A percentile compares a stretch with the other conserved stretches of the same genome.
Conservation (phyloP, 2,329 filamentous ascomycete genomes). For the Cryphonectria carpinicola region DNA sequence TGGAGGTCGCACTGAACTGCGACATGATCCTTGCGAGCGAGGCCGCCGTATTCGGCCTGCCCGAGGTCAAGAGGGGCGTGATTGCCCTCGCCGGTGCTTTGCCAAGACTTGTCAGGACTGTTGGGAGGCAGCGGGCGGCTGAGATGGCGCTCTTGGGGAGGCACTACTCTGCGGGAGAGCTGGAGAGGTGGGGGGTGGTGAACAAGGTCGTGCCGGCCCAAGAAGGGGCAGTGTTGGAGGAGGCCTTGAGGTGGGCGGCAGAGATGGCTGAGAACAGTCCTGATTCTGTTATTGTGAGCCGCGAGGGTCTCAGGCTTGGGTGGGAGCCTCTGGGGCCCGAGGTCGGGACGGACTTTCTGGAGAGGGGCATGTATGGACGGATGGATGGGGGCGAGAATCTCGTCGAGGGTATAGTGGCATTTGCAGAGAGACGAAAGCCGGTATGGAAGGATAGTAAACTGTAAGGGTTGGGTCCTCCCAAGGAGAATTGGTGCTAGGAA, state of each 20-base stretch:
- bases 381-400: conserved; percentile 73
- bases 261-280: conserved; percentile 70
- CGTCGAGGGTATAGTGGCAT: conserved; percentile 73
- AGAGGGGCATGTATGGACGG: conserved; percentile 60
- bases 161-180: conserved; percentile 61
- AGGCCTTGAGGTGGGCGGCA: conserved; percentile 64
- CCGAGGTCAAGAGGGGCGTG: conserved; percentile 73
- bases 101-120: conserved; percentile 65
- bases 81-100: conserved; percentile 73
- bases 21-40: conserved; percentile 70
- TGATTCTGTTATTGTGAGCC: conserved; percentile 74
- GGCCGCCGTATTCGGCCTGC: conserved; percentile 66
- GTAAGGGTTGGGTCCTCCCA: conserved; percentile 37
- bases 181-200: conserved; percentile 69
- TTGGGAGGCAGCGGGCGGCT: conserved; percentile 71
- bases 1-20: conserved; percentile 75
- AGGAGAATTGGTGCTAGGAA: too few species aligned
- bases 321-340: conserved; percentile 73
- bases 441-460: conserved; percentile 68
- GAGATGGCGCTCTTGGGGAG: conserved; percentile 72
- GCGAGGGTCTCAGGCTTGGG: conserved; percentile 71
- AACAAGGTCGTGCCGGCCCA: conserved; percentile 62
- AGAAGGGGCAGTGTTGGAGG: conserved; percentile 48
- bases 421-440: conserved; percentile 75
- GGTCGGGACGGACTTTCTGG: conserved; percentile 61